phyloP scores from a whole-genome alignment of 768 basidiomycete species.

The Brasilioporus rufonigricans region DNA sequence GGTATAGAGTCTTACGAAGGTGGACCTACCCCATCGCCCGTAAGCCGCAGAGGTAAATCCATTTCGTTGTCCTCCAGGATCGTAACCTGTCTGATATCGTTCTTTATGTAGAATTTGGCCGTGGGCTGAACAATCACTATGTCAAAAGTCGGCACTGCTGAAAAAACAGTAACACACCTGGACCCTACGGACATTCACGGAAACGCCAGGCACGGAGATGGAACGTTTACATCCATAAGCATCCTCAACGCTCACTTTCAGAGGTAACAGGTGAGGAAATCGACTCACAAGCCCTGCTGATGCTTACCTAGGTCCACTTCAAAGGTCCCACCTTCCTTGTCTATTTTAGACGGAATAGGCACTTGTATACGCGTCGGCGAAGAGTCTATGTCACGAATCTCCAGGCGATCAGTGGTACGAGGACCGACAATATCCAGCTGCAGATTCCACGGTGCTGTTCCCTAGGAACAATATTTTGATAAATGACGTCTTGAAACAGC shows the following conservation, averaged over 20 bases:
- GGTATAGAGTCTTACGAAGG: background rate
- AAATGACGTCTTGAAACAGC: background rate
- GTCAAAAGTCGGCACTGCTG: background rate
- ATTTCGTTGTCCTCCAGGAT: conserved; percentile 75
- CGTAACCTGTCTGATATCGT: conserved; percentile 52
- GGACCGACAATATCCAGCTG: conserved; percentile 81
- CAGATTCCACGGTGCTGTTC: conserved; percentile 87
- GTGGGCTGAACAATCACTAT: conserved; percentile 58
- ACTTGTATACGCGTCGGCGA: conserved; percentile 56
- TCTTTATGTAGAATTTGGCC: conserved; percentile 77
- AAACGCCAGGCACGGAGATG: conserved; percentile 71
- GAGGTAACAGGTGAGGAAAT: conserved; percentile 1
- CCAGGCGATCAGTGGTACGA: conserved; percentile 57
- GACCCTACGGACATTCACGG: conserved; percentile 79
- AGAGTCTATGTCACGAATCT: conserved; percentile 53
- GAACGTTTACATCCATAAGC: conserved; percentile 81
- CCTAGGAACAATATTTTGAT: conserved; percentile 43
- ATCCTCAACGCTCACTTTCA: conserved; percentile 81
- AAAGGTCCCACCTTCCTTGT: conserved; percentile 69
- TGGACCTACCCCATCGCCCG: conserved; percentile 79
- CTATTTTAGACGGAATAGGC: conserved; percentile 65
- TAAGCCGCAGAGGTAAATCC: conserved; percentile 77
- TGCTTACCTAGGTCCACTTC: conserved; percentile 73
- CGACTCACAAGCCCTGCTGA: background rate
- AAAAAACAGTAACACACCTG: conserved; percentile 47